Percentiles rank a stretch among this genome's conserved stretches.
Evolutionary conservation across 371 early-diverging fungal genomes (phyloP).

Genomic region (Funneliformis caledonium): DNA sequence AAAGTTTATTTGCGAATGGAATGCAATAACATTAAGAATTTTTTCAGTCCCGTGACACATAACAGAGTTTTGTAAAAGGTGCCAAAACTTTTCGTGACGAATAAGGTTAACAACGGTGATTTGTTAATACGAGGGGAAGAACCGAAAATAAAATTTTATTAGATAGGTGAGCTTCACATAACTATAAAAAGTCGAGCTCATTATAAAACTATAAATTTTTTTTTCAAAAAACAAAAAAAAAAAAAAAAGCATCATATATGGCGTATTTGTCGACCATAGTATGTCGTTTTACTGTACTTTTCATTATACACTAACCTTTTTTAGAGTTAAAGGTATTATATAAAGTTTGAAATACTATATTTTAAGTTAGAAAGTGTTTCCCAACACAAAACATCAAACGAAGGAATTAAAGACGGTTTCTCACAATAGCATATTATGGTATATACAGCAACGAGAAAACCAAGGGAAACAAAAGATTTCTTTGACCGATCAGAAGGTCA

Average conservation of each 20-base stretch:
- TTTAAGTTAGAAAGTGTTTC: not conserved
- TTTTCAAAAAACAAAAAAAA: no score
- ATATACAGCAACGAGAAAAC: conserved; percentile 10
- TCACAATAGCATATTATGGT: conserved; percentile 13
- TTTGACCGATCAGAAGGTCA: not conserved
- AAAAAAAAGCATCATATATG: not conserved
- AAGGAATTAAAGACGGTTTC: not conserved
- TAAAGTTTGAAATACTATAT: not conserved
- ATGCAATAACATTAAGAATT: no score
- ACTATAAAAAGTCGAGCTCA: not conserved
- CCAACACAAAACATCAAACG: not conserved
- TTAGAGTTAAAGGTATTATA: conserved; percentile 21
- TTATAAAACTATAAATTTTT: not conserved
- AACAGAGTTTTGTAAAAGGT: no score
- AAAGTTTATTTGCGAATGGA: no score
- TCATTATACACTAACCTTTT: conserved; percentile 16
- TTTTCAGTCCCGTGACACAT: no score
- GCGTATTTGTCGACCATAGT: not conserved
- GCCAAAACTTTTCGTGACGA: conserved; percentile 36
- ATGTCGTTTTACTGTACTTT: conserved; percentile 1
- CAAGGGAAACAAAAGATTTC: not conserved
- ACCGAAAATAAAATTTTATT: conserved; percentile 32
- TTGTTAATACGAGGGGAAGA: conserved; percentile 32
- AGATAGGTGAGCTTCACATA: conserved; percentile 29
- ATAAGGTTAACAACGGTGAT: conserved; percentile 30